phyloP scores from a whole-genome alignment of 441 rosid genomes.

The Metrosideros polymorpha region DNA sequence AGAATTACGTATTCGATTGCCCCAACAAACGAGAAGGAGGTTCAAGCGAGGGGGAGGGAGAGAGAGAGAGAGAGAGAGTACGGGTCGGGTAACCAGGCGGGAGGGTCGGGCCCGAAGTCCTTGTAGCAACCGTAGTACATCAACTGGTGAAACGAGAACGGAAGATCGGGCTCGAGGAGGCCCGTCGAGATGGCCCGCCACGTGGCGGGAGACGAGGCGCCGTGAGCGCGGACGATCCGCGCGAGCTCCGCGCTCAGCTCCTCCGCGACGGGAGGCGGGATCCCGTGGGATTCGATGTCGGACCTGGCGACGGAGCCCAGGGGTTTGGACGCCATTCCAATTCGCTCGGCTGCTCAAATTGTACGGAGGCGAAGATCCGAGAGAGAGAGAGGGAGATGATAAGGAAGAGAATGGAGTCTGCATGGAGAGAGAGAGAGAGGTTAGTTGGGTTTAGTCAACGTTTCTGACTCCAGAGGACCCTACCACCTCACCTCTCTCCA shows the following conservation, averaged over 20 bases:
- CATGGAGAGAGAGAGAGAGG: no score
- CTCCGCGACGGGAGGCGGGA: conserved; percentile 23
- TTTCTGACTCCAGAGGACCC: no score
- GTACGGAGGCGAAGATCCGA: neutral
- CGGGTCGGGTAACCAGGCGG: conserved; percentile 86
- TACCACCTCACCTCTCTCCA: no score
- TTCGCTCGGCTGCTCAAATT: conserved; percentile 1
- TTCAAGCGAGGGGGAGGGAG: neutral
- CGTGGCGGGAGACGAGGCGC: conserved; percentile 29
- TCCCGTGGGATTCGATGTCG: conserved; percentile 58
- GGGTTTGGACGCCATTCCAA: conserved; percentile 29
- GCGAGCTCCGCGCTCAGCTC: conserved; percentile 32
- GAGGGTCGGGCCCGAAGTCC: conserved; percentile 75
- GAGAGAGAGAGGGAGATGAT: neutral
- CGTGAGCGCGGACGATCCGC: conserved; percentile 24
- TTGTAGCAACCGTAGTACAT: conserved; percentile 72
- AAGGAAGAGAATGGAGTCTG: neutral
- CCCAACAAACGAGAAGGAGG: neutral
- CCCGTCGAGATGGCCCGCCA: conserved; percentile 53
- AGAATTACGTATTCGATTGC: neutral
- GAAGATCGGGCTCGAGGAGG: conserved; percentile 56
- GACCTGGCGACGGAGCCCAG: conserved; percentile 34
- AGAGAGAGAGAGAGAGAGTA: conserved; percentile 7
- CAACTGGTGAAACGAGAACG: conserved; percentile 79
- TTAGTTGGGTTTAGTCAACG: no score